Conservation (phyloP, 768 basidiomycete genomes). For the Royoungia palumana region DNA sequence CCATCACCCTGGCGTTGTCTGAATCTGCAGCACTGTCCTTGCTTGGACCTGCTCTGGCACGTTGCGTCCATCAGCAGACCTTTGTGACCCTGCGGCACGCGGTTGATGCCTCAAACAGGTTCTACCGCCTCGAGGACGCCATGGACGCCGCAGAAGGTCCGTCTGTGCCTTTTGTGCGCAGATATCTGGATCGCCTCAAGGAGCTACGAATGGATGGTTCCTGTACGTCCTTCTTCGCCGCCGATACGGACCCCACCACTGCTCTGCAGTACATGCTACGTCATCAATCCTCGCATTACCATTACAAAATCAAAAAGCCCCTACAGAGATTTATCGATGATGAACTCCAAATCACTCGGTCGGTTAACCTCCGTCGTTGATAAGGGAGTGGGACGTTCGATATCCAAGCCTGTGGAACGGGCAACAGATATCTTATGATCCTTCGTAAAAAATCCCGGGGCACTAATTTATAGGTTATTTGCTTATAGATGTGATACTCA, state of each 20-base stretch:
- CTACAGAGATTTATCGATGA: constrained; percentile 46
- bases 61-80: constrained; percentile 47
- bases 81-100: constrained; percentile 52
- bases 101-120: constrained; percentile 49
- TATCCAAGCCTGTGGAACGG: constrained; percentile 39
- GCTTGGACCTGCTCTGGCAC: constrained; percentile 65
- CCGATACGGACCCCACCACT: constrained; percentile 45
- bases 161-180: constrained; percentile 66
- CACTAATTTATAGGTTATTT: too few relatives aligned
- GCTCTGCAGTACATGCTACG: constrained; percentile 58
- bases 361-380: constrained; percentile 55
- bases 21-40: constrained; percentile 50
- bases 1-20: constrained; percentile 61
- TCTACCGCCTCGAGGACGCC: constrained; percentile 43
- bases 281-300: constrained; percentile 51
- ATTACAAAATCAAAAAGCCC: constrained; percentile 43
- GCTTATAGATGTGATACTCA: too few relatives aligned
- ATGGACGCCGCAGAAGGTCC: constrained; percentile 44
- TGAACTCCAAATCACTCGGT: constrained; percentile 40
- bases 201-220: constrained; percentile 36
- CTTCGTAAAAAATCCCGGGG: not conserved
- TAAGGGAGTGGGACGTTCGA: constrained; percentile 57
- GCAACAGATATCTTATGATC: too few relatives aligned
- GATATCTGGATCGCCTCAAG: constrained; percentile 59
- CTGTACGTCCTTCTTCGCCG: not conserved